Base-by-base conservation (phyloP, 2,329 filamentous ascomycete genomes). In the Cytospora mali region DNA sequence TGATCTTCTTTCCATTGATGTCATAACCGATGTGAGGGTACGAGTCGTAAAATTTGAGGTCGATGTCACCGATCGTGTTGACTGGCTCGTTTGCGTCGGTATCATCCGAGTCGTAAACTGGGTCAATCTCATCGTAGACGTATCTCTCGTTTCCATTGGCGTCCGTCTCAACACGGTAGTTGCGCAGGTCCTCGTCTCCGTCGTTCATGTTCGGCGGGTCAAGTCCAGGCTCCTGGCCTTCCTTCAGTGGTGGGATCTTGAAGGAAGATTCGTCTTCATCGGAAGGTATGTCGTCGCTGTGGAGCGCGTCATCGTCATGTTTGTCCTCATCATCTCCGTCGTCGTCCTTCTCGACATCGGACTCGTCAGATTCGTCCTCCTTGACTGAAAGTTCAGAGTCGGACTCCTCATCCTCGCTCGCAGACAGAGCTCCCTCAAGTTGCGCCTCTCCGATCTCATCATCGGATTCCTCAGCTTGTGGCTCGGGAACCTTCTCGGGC, bases 21-120 rank as follows among this genome's bases (percentile, higher is more conserved):
- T 97, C 92, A 78, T 99, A 99, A 64, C 95, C 95, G 73, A 99
- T 97, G 75, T 99, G 95, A 56, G 95, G 95, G 74, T 97, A 99
- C 39, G 92, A 90, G 75, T 99, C 95, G 80, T 99, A 99, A 78
- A 97, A 98, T 3, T 91, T 90, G 55, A 98, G 80, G 6, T 93
- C 92, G 64, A 99, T 99, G 73, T 98, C 84, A 69, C 95, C 96
- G 71, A 99, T 97, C 0, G 95, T 98, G 78, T 99, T 99, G 57
- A 82, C 83, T 29, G 88, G 86, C 61, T 86, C 89, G 66, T 90
- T 87, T 4, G 88, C 89, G 74, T 97, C 94, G 3, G 91, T 91
- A 73, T 97, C 94, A 77, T 99, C 96, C 1, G 93, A 97, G 73
- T 98, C 95, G 77, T 99, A 97, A 59, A 93, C 89, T 3, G 94